Percentiles rank a stretch among this genome's conserved stretches.
Evolutionary conservation across 1,139 yeast genomes (phyloP).

Genomic region (Saccharomyces hybrid): DNA sequence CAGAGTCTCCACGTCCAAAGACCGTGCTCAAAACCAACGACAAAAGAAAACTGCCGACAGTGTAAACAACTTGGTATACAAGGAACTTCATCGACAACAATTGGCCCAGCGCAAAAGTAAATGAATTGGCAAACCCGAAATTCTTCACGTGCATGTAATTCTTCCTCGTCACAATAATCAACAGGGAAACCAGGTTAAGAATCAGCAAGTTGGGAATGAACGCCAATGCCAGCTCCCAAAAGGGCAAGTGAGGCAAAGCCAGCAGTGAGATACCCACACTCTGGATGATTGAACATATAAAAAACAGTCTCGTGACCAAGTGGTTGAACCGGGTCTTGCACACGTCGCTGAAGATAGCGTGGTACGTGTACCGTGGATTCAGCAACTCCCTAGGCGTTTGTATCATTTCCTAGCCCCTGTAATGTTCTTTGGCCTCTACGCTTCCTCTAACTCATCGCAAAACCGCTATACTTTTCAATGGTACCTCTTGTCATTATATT

Average conservation of each 20-base stretch:
- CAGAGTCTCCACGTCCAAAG: conserved; percentile 13
- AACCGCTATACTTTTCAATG: neutral
- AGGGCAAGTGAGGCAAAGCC: conserved; percentile 12
- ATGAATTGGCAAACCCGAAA: conserved; percentile 43
- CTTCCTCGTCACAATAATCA: conserved; percentile 45
- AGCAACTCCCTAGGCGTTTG: conserved; percentile 9
- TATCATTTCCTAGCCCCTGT: neutral
- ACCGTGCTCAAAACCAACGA: conserved; percentile 32
- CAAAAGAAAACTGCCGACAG: conserved; percentile 39
- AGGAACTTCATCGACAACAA: conserved; percentile 39
- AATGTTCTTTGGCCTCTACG: neutral
- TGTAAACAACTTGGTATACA: conserved; percentile 28
- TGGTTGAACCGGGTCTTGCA: conserved; percentile 36
- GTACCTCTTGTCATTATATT: neutral
- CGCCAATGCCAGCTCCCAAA: conserved; percentile 23
- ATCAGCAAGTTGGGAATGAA: conserved; percentile 30
- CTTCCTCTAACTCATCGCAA: neutral
- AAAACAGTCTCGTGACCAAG: conserved; percentile 33
- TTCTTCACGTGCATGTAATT: conserved; percentile 46
- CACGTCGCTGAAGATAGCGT: conserved; percentile 34
- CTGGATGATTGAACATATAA: conserved; percentile 30
- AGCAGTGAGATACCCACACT: conserved; percentile 27
- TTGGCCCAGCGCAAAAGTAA: conserved; percentile 42
- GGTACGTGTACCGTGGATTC: conserved; percentile 31
- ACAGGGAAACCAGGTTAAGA: conserved; percentile 34